These are phyloP conservation scores for Cymbopogon citratus DNA, from an alignment of 176 grass and related monocot species.

Conservation along the genomic window DNA sequence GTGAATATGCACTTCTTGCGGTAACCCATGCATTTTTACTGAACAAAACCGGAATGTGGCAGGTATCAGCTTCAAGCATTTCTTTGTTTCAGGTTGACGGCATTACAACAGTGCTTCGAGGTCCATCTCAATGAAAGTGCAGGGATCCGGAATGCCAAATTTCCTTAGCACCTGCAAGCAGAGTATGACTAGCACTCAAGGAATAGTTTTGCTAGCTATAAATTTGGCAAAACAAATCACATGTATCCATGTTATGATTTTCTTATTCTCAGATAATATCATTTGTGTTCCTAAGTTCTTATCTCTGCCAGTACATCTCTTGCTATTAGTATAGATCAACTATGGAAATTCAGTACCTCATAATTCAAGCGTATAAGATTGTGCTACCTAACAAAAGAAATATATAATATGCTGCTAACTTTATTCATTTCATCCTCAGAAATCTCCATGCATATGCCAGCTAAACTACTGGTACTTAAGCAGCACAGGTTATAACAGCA, in stretches of 20 bases:
- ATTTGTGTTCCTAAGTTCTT: neutral
- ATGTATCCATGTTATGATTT: neutral
- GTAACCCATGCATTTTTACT: neutral
- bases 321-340: neutral
- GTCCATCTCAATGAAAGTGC: conserved; percentile 81
- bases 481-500: neutral
- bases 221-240: neutral
- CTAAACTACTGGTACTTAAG: neutral
- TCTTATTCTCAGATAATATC: neutral
- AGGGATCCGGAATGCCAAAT: conserved; percentile 82
- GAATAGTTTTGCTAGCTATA: neutral
- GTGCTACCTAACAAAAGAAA: neutral
- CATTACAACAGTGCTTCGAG: conserved; percentile 64
- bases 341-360: neutral
- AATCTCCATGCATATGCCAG: neutral
- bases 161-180: conserved; percentile 70
- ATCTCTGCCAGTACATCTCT: neutral
- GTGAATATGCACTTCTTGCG: too few species aligned
- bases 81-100: neutral
- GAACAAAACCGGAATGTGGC: neutral
- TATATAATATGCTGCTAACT: neutral
- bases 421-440: neutral
- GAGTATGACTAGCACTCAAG: neutral
- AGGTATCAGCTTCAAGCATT: neutral
- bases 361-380: neutral